Conservation (phyloP, 2,329 filamentous ascomycete species). For the Coleophoma eucalyptorum region DNA sequence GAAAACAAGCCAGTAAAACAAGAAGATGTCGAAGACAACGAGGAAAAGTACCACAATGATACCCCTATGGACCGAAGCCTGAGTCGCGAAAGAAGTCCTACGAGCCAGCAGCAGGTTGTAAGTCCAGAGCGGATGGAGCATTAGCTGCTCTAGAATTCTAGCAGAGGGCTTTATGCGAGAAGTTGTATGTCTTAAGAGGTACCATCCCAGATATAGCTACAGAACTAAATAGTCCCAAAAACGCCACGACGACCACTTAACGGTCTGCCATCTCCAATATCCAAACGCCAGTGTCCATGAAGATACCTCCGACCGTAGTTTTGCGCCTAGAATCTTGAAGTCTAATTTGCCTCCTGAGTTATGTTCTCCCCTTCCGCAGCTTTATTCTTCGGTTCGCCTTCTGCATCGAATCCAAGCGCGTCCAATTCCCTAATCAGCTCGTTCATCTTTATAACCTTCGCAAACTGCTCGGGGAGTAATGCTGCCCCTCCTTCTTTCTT, state of each 20-base stretch:
- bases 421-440: slow-evolving; percentile 89
- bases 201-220: too few relatives aligned
- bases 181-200: too few relatives aligned
- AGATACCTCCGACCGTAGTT: not conserved
- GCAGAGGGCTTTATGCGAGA: too few relatives aligned
- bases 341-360: too few relatives aligned
- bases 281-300: not conserved
- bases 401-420: slow-evolving; percentile 75
- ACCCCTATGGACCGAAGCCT: slow-evolving; percentile 12
- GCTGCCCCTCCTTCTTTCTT: slow-evolving; percentile 87
- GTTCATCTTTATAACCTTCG: slow-evolving; percentile 96
- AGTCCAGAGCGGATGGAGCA: not conserved
- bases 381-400: slow-evolving; percentile 60
- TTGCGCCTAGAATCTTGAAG: too few relatives aligned
- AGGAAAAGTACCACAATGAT: slow-evolving; percentile 13
- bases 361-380: not conserved
- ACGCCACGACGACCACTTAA: too few relatives aligned
- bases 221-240: too few relatives aligned
- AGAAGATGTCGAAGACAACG: slow-evolving; percentile 5
- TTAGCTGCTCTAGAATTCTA: too few relatives aligned
- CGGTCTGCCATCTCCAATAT: too few relatives aligned
- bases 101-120: not conserved
- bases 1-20: slow-evolving; percentile 1
- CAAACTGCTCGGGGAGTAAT: slow-evolving; percentile 88
- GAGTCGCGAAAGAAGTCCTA: not conserved